phyloP scores from a whole-genome alignment of 345 rosid genomes.

The Citrus glauca region DNA sequence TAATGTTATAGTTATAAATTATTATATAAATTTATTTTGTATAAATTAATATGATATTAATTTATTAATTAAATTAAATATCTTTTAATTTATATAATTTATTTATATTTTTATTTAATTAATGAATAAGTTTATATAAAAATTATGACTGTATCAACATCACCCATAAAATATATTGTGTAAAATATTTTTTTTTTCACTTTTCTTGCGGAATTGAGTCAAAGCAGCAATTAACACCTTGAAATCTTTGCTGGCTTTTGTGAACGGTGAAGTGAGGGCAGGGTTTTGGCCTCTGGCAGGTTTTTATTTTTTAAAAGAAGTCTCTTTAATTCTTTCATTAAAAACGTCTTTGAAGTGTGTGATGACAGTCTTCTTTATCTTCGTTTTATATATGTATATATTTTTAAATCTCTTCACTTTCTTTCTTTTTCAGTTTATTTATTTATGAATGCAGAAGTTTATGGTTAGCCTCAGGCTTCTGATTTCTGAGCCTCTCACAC shows the following conservation, averaged over 20 bases:
- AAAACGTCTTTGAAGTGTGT: slow-evolving; percentile 15
- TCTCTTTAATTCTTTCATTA: slow-evolving; percentile 6
- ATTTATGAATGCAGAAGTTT: not conserved
- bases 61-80: too few species aligned
- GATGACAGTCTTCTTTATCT: not conserved
- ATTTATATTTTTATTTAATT: too few species aligned
- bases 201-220: not conserved
- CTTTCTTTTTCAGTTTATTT: not conserved
- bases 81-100: too few species aligned
- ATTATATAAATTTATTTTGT: too few species aligned
- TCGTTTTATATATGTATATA: too few species aligned
- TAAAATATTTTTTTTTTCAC: too few species aligned
- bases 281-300: not conserved
- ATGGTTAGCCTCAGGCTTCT: not conserved
- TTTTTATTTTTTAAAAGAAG: not conserved
- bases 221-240: not conserved
- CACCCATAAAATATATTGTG: too few species aligned
- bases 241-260: not conserved
- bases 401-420: not conserved
- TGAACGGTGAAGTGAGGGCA: not conserved
- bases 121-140: too few species aligned
- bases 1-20: too few species aligned
- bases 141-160: too few species aligned
- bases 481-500: too few species aligned
- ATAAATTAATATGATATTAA: too few species aligned